A percentile compares a stretch with the other conserved stretches of the same genome.
phyloP scores from a whole-genome alignment of 345 rosid species.

The Lenwebbia sp. region DNA sequence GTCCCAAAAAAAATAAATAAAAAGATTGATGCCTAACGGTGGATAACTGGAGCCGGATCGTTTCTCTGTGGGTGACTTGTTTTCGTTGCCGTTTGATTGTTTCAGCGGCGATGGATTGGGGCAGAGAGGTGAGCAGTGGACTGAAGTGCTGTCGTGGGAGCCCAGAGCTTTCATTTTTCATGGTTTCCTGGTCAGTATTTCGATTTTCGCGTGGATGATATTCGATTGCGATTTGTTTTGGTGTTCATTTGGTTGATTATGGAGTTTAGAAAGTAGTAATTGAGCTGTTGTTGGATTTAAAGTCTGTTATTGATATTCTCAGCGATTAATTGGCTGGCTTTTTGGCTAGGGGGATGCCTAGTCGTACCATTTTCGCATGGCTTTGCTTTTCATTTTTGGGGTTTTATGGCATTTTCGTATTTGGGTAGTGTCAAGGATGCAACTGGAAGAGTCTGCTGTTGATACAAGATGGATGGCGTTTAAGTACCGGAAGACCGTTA shows the following conservation, averaged over 20 bases:
- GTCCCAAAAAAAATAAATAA: background rate
- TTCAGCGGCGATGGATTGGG: constrained; percentile 48
- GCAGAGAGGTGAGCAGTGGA: constrained; percentile 73
- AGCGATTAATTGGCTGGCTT: background rate
- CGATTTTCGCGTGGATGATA: background rate
- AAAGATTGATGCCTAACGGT: background rate
- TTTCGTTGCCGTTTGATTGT: constrained; percentile 1
- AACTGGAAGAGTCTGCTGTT: background rate
- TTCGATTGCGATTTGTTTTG: background rate
- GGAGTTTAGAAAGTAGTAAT: background rate
- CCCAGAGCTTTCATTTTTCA: constrained; percentile 85
- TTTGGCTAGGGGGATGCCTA: background rate
- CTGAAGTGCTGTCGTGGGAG: constrained; percentile 85
- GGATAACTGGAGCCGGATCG: background rate
- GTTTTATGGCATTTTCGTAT: background rate
- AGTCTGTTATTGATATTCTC: background rate
- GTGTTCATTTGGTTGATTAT: background rate
- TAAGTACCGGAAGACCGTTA: background rate
- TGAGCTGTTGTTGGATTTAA: background rate
- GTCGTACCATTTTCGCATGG: background rate
- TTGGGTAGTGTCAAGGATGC: background rate
- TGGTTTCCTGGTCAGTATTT: constrained; percentile 61
- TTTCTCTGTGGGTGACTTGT: background rate
- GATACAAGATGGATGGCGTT: background rate
- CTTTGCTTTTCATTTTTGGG: background rate